phyloP scores from a whole-genome alignment of 371 early-diverging fungal genomes.

The Rhizopus sp. region DNA sequence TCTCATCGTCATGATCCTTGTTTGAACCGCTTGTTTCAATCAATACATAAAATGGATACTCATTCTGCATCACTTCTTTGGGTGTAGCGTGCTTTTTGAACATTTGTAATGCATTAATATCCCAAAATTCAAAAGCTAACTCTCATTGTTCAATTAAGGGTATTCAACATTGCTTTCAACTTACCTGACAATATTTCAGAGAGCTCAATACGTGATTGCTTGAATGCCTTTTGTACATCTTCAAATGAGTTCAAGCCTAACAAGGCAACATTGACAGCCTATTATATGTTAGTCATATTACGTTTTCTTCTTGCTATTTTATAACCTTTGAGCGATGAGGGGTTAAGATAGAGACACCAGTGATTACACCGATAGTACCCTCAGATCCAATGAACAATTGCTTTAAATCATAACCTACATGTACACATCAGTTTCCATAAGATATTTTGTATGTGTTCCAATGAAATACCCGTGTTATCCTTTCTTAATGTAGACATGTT shows the following conservation, averaged over 20 bases:
- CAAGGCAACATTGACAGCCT: constrained; percentile 79
- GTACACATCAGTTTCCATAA: neutral
- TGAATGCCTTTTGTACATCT: constrained; percentile 81
- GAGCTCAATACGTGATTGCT: constrained; percentile 74
- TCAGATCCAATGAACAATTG: constrained; percentile 91
- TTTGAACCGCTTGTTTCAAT: constrained; percentile 94
- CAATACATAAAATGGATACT: constrained; percentile 88
- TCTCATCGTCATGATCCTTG: constrained; percentile 90
- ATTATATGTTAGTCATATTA: neutral
- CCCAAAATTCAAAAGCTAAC: constrained; percentile 96
- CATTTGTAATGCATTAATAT: constrained; percentile 67
- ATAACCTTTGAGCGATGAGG: constrained; percentile 41
- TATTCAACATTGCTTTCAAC: neutral
- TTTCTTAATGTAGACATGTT: constrained; percentile 81
- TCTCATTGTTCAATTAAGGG: neutral
- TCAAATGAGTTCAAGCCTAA: constrained; percentile 77
- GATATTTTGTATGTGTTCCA: no score
- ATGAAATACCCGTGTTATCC: constrained; percentile 71
- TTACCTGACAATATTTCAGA: constrained; percentile 89
- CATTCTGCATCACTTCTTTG: constrained; percentile 64
- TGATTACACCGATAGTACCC: constrained; percentile 85
- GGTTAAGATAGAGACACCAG: constrained; percentile 71
- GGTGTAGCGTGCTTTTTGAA: constrained; percentile 66
- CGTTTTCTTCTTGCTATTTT: neutral
- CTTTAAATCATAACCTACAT: constrained; percentile 71